A percentile compares a stretch with the other conserved stretches of the same genome.
phyloP scores from a whole-genome alignment of 345 rosid genomes.

The Garcia nutans region DNA sequence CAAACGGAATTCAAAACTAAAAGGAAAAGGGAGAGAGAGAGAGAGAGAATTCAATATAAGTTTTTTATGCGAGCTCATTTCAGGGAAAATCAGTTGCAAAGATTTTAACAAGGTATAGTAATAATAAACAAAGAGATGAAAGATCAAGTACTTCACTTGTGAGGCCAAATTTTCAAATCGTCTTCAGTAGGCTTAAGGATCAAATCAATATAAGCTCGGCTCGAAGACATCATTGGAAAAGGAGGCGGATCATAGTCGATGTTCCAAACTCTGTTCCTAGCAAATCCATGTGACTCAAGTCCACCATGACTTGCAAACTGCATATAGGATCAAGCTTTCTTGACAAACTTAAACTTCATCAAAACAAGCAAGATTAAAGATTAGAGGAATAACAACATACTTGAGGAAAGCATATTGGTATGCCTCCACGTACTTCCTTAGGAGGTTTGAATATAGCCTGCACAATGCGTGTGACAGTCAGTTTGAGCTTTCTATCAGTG shows the following conservation, averaged over 20 bases:
- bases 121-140: not conserved
- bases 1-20: constrained; percentile 84
- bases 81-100: not conserved
- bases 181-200: constrained; percentile 80
- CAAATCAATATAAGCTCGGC: constrained; percentile 63
- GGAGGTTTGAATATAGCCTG: constrained; percentile 82
- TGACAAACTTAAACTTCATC: constrained; percentile 14
- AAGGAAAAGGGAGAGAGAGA: not conserved
- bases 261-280: constrained; percentile 85
- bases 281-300: constrained; percentile 85
- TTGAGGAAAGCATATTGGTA: constrained; percentile 94
- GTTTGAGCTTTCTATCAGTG: not conserved
- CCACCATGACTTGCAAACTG: constrained; percentile 77
- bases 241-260: constrained; percentile 73
- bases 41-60: not conserved
- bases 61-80: not conserved
- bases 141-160: constrained; percentile 48
- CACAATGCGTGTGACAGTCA: constrained; percentile 19
- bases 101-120: not conserved
- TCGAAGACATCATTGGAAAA: constrained; percentile 49
- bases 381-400: constrained; percentile 39
- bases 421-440: constrained; percentile 93
- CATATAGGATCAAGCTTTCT: constrained; percentile 21
- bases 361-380: constrained; percentile 22
- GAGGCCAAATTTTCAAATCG: constrained; percentile 80